These are phyloP conservation scores for Tagetes patula DNA, from an alignment of 129 eudicot genomes.

Conservation along the genomic window DNA sequence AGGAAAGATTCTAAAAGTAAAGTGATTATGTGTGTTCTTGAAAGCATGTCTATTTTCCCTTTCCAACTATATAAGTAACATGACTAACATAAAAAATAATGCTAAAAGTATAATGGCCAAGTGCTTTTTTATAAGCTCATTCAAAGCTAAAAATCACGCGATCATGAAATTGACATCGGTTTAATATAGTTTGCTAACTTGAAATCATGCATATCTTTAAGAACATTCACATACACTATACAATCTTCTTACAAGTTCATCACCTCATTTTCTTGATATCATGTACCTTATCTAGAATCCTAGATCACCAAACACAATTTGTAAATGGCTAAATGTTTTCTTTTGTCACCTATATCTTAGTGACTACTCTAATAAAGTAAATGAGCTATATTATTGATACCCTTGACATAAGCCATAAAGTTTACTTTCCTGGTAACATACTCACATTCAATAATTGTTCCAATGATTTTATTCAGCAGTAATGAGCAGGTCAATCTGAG, in stretches of 20 bases:
- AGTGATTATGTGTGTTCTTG: background rate
- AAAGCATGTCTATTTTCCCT: background rate
- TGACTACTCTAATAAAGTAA: background rate
- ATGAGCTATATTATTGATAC: background rate
- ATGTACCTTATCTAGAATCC: background rate
- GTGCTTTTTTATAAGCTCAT: background rate
- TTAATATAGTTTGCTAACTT: background rate
- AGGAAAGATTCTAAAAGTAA: background rate
- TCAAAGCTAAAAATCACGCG: background rate
- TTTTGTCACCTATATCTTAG: background rate
- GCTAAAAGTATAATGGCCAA: no score
- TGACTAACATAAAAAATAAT: no score
- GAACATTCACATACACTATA: conserved; percentile 6
- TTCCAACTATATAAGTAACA: no score
- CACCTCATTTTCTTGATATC: background rate
- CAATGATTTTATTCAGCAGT: background rate
- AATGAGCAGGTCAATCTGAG: no score
- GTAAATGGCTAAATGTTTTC: background rate
- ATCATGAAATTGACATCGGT: background rate
- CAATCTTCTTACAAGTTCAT: background rate
- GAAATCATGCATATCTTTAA: conserved; percentile 1
- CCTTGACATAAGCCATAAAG: background rate
- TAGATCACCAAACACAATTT: no score
- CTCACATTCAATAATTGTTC: background rate
- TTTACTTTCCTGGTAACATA: background rate